phyloP scores from a whole-genome alignment of 2,329 filamentous ascomycete species.

The Aspergillus sp. region DNA sequence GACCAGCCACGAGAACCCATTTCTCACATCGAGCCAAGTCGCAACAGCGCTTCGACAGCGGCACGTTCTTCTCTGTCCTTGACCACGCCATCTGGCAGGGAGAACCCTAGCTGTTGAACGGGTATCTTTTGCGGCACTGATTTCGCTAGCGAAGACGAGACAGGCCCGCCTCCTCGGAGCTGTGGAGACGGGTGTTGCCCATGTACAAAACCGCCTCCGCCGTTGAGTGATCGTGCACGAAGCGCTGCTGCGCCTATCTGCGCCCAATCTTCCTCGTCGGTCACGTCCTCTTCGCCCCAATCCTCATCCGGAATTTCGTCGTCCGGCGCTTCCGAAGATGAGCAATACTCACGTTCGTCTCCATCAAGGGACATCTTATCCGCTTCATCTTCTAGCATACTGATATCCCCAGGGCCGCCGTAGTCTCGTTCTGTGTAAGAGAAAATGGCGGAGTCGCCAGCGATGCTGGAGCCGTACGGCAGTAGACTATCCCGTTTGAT shows the following conservation, averaged over 20 bases:
- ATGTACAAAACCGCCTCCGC: constrained; percentile 41
- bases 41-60: constrained; percentile 50
- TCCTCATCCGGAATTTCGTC: constrained; percentile 69
- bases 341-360: constrained; percentile 62
- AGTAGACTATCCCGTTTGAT: constrained; percentile 35
- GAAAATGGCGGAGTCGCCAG: constrained; percentile 71
- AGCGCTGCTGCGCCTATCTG: constrained; percentile 83
- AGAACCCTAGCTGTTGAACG: constrained; percentile 33
- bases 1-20: constrained; percentile 15
- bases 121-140: constrained; percentile 39
- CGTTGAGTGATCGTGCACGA: constrained; percentile 61
- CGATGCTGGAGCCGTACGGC: constrained; percentile 61
- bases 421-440: constrained; percentile 67
- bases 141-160: constrained; percentile 40
- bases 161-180: constrained; percentile 34
- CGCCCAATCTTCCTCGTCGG: constrained; percentile 96
- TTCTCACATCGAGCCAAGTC: constrained; percentile 49
- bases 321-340: constrained; percentile 71
- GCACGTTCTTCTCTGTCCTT: constrained; percentile 45
- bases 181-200: constrained; percentile 29
- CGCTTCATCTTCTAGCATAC: constrained; percentile 78
- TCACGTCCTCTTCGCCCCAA: constrained; percentile 80
- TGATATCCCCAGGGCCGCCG: constrained; percentile 57
- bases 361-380: constrained; percentile 94
- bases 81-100: constrained; percentile 34